phyloP scores from a whole-genome alignment of 257 asterid genomes.

The Gentiana straminea region DNA sequence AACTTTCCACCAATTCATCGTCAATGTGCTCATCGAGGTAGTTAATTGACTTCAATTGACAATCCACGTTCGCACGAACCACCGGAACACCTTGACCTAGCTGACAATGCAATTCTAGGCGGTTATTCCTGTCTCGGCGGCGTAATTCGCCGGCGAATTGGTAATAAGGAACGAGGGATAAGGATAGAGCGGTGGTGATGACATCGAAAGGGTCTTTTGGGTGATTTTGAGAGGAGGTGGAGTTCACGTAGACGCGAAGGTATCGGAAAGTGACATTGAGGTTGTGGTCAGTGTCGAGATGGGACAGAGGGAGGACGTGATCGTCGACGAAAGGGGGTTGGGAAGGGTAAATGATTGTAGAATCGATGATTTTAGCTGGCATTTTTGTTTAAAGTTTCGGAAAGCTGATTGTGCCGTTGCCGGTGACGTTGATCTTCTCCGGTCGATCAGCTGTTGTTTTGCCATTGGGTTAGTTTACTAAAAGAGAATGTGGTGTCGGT shows the following conservation, averaged over 20 bases:
- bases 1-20: slow-evolving; percentile 18
- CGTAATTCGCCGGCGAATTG: slow-evolving; percentile 46
- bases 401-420: neutral
- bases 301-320: slow-evolving; percentile 68
- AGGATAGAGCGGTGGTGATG: slow-evolving; percentile 55
- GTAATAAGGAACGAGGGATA: slow-evolving; percentile 51
- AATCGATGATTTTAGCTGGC: slow-evolving; percentile 34
- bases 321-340: slow-evolving; percentile 31
- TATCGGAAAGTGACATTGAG: slow-evolving; percentile 67
- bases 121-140: slow-evolving; percentile 34
- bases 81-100: slow-evolving; percentile 55
- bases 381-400: slow-evolving; percentile 12
- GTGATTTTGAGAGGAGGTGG: slow-evolving; percentile 12
- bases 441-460: no score
- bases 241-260: slow-evolving; percentile 53
- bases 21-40: slow-evolving; percentile 33
- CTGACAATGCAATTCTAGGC: slow-evolving; percentile 54
- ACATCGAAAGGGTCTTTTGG: slow-evolving; percentile 41
- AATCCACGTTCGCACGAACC: slow-evolving; percentile 25
- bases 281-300: slow-evolving; percentile 72
- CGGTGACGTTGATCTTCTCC: neutral
- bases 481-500: no score
- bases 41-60: slow-evolving; percentile 23
- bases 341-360: slow-evolving; percentile 36
- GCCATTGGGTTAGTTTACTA: no score